Base-by-base conservation (phyloP, 164 flowering plant species). In the Liquidambar formosana region DNA sequence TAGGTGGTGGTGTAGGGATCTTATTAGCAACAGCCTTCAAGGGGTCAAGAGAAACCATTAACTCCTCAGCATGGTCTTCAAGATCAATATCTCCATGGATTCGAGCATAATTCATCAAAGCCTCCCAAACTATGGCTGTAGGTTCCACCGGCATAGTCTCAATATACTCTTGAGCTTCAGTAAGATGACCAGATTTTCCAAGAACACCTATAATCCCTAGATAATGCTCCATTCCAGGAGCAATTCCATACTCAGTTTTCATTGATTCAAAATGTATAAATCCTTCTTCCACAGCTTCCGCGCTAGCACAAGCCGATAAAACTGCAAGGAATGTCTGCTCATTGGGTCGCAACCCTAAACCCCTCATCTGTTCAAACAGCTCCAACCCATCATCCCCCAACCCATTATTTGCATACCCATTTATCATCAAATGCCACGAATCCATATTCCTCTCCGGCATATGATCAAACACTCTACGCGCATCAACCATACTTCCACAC, bases 41-140 rank as follows among this genome's bases (percentile, higher is more conserved):
- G 10, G 92, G 87, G 64, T 90, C 96, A 38, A 92, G 83, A 60
- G 66, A 52, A 66, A 84, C 78, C 79, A 92, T 67, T 57, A 86
- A 49, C 69, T 92, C 92, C 72, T 92, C 96, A 6, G 86, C 83
- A 9, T 73, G 82, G 70, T 90, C 97, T 73, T 88, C 97, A 38
- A 90, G 85, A 71, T 92, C 97, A 64, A 90, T 75, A 73, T 90
- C 94, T 28, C 97, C 97, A 65, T 90, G 96, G 51, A 90, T 78
- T 51, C 88, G 74, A 60, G 92, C 97, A 74, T 77, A 85, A 52
- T 84, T 81, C 85, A 70, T 86, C 72, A 91, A 71, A 2, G 89
- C 80, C 71, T 85, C 90, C 97, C 94, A 91, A 58, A 86, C 41
- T 48, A 22, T 77, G 0, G 74, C 78, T 11, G 90, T 82, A 2